phyloP scores from a whole-genome alignment of 177 flowering plant species.

The Vitis hybrid region DNA sequence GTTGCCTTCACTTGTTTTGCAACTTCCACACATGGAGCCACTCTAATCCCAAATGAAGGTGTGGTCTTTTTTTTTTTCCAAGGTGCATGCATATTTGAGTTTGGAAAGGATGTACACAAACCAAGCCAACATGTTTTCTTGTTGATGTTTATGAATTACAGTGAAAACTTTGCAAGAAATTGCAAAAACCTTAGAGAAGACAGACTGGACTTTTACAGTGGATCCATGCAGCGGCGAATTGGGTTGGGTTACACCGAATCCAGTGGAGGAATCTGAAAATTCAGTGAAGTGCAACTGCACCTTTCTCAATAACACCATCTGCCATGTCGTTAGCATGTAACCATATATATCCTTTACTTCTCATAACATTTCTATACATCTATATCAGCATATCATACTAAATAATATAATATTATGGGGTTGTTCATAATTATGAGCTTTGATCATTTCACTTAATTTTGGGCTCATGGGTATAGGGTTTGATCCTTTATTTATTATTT shows the following conservation, averaged over 20 bases:
- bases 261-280: conserved; percentile 15
- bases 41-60: conserved; percentile 19
- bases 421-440: no score
- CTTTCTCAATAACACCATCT: conserved; percentile 21
- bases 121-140: neutral
- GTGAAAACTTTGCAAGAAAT: conserved; percentile 27
- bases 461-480: no score
- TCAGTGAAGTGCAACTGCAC: conserved; percentile 34
- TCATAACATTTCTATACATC: no score
- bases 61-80: neutral
- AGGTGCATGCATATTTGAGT: neutral
- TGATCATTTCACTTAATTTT: no score
- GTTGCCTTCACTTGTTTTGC: conserved; percentile 3
- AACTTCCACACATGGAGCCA: conserved; percentile 7
- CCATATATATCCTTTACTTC: neutral
- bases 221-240: conserved; percentile 33
- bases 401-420: no score
- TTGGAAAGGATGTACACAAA: neutral
- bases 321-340: conserved; percentile 34
- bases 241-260: conserved; percentile 20
- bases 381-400: no score
- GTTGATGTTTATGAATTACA: conserved; percentile 2
- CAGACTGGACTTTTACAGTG: conserved; percentile 35
- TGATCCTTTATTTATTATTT: no score
- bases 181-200: conserved; percentile 35